Base-by-base conservation (phyloP, 352 stramenopile species). In the Globisporangium lucens region DNA sequence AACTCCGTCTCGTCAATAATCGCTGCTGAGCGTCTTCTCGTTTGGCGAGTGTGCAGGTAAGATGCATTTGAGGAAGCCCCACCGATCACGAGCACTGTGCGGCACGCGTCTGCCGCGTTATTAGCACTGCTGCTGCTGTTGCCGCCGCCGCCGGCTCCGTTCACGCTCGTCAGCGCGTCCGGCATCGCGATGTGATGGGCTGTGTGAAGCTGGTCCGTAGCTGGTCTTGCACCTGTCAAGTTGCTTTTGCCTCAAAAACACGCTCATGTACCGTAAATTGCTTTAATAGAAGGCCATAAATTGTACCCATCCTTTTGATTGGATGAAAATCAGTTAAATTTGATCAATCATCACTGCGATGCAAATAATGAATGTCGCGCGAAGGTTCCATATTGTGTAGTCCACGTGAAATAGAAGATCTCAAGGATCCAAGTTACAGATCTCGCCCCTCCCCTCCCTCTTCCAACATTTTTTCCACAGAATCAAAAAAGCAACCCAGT, bases 21-120 rank as follows among this genome's bases (percentile, higher is more conserved):
- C 24, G 24, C 24, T 8, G 55, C 9, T 0, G 38, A 30, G 20
- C 6, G 13, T 33, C 17, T 36, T 52, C 12, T 20, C 13, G 38
- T 35, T 4, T 55, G 5, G 13, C 2, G 36, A 3, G 38, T 10
- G 1, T 55, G 2, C 4, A 63, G 4, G 7, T 12, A 15, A 15
- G 13, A 1, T 15, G 12, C 20, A n/a, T 66, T 33, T 33, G 7
- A 9, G 2, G n/a, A 20, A 33, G 58, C 15, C 35, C 33, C 51
- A 94, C 86, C 86, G 20, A 94, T 91, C 43, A 94, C 70, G 33
- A 94, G 60, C 22, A 85, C 83, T 15, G 78, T 88, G 47, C 82
- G 79, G 15, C 74, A 74, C 27, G 47, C 53, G 9, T 82, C 71
- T 20, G 69, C 55, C 4, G 68, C 51, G 20, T 59, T 73, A 3